Evolutionary conservation across 345 rosid genomes (phyloP), one percentile per base, ranked within the genome.

Genomic region (Eucalyptus victrix): DNA sequence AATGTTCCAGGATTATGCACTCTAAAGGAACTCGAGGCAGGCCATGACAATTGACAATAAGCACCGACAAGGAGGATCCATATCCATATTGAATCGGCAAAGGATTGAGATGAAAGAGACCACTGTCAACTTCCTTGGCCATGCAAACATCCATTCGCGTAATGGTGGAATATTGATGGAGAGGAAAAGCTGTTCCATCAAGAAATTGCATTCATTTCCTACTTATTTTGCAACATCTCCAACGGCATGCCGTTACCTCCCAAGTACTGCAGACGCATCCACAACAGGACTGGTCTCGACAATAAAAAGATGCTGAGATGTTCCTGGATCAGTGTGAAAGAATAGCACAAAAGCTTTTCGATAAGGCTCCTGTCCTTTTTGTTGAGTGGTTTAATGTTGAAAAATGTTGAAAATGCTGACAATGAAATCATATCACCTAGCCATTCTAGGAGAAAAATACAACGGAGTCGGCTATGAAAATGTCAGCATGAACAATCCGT

Each of bases 91-190:
- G 76, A 30, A 65, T 65, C 37, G 4, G 76, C 76, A 44, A 30
- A 65, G 37, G 76, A 65, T 2, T 4, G 19, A 65, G 16, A 65
- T 2, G 37, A 65, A n/a, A 15, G 76, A 0, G 18, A 65, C 37
- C 76, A 6, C 21, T 14, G n/a, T 65, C 76, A n/a, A 65, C 0
- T 65, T 65, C 76, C 37, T 1, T 15, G 21, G 76, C 76, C 10
- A 65, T 65, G 15, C 19, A n/a, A n/a, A n/a, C 0, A 0, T 1
- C 19, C 76, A 65, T 65, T 62, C 34, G 14, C 72, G 1, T 0
- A 30, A 30, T 1, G 13, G 72, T 0, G 34, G 34, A 13, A 30
- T 62, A 3, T 7, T 30, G 34, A 62, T 14, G 72, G 34, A 30
- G 18, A 30, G 34, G 18, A 30, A 13, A 30, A 62, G 72, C 72